These are phyloP conservation scores for Chaetomiaceae sp. DNA, from an alignment of 2,329 filamentous ascomycete species.

Conservation along the genomic window DNA sequence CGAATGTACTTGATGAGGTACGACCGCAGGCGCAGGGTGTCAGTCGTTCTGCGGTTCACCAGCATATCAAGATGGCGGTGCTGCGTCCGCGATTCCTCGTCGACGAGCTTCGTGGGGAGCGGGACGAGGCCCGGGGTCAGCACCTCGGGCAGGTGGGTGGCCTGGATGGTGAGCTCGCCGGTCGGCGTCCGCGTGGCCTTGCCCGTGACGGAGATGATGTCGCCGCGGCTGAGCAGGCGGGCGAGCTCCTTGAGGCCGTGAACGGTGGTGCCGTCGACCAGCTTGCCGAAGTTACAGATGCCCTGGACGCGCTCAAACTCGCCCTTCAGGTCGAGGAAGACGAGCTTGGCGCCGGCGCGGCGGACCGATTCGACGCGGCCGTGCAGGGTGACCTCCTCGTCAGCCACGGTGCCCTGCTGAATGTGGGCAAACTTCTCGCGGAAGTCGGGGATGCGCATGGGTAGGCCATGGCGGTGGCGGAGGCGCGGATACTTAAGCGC, in stretches of 20 bases:
- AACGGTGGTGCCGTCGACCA: slow-evolving; percentile 31
- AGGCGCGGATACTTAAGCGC: slow-evolving; percentile 52
- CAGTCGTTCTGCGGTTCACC: slow-evolving; percentile 60
- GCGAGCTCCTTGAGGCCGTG: slow-evolving; percentile 53
- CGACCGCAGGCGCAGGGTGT: slow-evolving; percentile 68
- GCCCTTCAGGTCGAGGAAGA: slow-evolving; percentile 77
- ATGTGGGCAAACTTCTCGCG: slow-evolving; percentile 29
- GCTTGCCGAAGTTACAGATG: slow-evolving; percentile 61
- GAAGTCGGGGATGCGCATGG: slow-evolving; percentile 36
- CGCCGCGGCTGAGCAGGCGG: slow-evolving; percentile 68
- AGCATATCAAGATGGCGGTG: slow-evolving; percentile 83
- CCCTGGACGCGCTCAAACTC: slow-evolving; percentile 68
- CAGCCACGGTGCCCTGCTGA: slow-evolving; percentile 15
- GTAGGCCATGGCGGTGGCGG: slow-evolving; percentile 25
- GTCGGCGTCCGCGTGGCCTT: slow-evolving; percentile 59
- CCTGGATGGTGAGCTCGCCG: slow-evolving; percentile 72
- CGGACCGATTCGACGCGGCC: slow-evolving; percentile 69
- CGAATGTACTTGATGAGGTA: slow-evolving; percentile 68
- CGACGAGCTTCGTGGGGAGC: slow-evolving; percentile 63
- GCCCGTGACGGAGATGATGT: slow-evolving; percentile 72
- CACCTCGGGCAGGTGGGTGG: slow-evolving; percentile 60
- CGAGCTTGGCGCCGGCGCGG: slow-evolving; percentile 65
- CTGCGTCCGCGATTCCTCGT: slow-evolving; percentile 65
- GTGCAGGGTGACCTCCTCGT: slow-evolving; percentile 30
- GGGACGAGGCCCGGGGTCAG: slow-evolving; percentile 74